Base-by-base conservation (phyloP, 1,284 basidiomycete species). In the Taiwanofungus camphoratus region DNA sequence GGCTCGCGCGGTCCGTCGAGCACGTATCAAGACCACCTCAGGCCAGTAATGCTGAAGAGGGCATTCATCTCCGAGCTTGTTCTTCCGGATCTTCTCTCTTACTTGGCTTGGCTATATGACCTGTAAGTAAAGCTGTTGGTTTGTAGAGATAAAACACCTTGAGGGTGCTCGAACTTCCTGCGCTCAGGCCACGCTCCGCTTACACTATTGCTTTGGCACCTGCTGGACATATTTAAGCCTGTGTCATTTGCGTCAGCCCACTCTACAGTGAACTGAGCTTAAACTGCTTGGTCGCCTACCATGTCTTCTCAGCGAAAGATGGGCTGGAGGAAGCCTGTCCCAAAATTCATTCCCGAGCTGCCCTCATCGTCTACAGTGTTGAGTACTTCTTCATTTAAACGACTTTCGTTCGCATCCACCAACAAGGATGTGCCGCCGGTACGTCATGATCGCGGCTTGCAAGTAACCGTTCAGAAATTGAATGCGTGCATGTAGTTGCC, bases 321-420 rank as follows among this genome's bases (percentile, higher is more conserved):
- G 71, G 77, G 74, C 58, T 77, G 80, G 59, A 70, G 82, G 41
- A 84, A 84, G 57, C 81, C 81, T 29, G 80, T 73, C 29, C 81
- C 82, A 2, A 64, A 63, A 44, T 81, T 76, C 59, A 68, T 80
- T 22, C 80, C 81, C 29, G 79, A 80, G 11, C 78, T 76, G 12
- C 73, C 73, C 38, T 60, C 68, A 8, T 73, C 75, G 4, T 74
- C 65, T 30, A 56, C 57, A 3, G 55, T 59, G 23, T 56, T 55
- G 27, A 58, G 58, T 45, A 51, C 56, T 15, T 55, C 56, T 37
- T 37, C 48, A 40, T 30, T 61, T 36, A 55, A 55, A 44, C 57
- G 62, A 32, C 57, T 62, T 21, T 60, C 63, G 9, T 49, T 62
- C 32, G 42, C 61, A 36, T 54, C 52, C 34, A 36, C 55, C 26